Evolutionary conservation across 2,329 filamentous ascomycete species (phyloP).

Genomic region (Penicillium verrucosum): DNA sequence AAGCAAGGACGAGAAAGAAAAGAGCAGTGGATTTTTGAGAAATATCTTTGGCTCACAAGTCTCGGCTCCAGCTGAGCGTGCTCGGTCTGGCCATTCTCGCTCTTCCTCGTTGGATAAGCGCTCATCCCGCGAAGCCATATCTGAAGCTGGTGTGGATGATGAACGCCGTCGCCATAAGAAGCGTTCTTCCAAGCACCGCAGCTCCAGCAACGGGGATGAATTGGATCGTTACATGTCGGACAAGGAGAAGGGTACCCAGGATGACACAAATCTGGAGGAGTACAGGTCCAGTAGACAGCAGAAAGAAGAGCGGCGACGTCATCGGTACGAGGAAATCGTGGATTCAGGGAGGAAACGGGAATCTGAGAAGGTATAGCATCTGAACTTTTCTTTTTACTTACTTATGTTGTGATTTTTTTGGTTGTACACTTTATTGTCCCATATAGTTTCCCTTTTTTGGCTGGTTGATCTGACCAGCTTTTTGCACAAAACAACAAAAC

Average conservation of each 20-base stretch:
- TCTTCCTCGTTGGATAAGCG: constrained; percentile 30
- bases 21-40: constrained; percentile 34
- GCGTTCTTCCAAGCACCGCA: constrained; percentile 40
- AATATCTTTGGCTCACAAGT: constrained; percentile 40
- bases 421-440: constrained; percentile 30
- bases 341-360: constrained; percentile 31
- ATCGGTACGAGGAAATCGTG: constrained; percentile 38
- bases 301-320: constrained; percentile 37
- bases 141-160: constrained; percentile 38
- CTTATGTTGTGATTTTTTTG: constrained; percentile 21
- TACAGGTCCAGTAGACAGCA: constrained; percentile 33
- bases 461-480: constrained; percentile 12
- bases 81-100: constrained; percentile 1
- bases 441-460: constrained; percentile 27
- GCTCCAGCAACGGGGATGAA: constrained; percentile 44
- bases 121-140: constrained; percentile 33
- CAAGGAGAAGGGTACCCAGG: constrained; percentile 46
- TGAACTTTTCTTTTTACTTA: constrained; percentile 29
- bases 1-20: constrained; percentile 34
- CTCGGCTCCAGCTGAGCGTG: constrained; percentile 28
- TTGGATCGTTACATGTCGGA: constrained; percentile 43
- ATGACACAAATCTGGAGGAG: constrained; percentile 34
- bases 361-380: constrained; percentile 41
- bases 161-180: constrained; percentile 47
- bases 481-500: constrained; percentile 20